phyloP scores from a whole-genome alignment of 2,329 filamentous ascomycete species.

The Venturia pyrina region DNA sequence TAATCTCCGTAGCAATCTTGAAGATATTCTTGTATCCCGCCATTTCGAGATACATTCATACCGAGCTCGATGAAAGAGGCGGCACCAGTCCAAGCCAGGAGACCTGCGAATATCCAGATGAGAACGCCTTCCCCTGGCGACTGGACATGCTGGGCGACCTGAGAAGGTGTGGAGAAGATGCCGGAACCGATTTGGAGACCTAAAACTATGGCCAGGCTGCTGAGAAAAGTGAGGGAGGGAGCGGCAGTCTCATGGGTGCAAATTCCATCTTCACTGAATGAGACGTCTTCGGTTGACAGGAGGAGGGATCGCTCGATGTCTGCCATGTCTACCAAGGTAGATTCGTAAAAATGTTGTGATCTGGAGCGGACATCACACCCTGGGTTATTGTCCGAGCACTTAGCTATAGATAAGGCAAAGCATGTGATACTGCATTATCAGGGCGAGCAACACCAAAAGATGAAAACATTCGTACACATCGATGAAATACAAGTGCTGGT shows the following conservation, averaged over 20 bases:
- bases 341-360: too few relatives aligned
- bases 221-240: background rate
- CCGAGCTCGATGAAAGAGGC: slow-evolving; percentile 53
- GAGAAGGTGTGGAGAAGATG: slow-evolving; percentile 54
- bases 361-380: too few relatives aligned
- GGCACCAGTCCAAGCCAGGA: slow-evolving; percentile 55
- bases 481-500: too few relatives aligned
- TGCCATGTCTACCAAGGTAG: too few relatives aligned
- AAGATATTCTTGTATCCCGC: slow-evolving; percentile 55
- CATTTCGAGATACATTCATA: slow-evolving; percentile 44
- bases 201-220: background rate
- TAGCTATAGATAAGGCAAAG: too few relatives aligned
- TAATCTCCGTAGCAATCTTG: slow-evolving; percentile 51
- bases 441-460: too few relatives aligned
- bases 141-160: slow-evolving; percentile 53
- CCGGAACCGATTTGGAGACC: slow-evolving; percentile 48
- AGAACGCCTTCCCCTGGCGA: slow-evolving; percentile 48
- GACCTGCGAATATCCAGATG: slow-evolving; percentile 51
- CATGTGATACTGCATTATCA: too few relatives aligned
- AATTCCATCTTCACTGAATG: background rate
- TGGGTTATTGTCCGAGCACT: too few relatives aligned
- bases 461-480: too few relatives aligned
- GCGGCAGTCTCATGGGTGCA: background rate
- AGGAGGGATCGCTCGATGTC: background rate
- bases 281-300: background rate